A percentile compares a stretch with the other conserved stretches of the same genome.
Evolutionary conservation across 208 protist species (phyloP).

Genomic region (Leishmania arabica): DNA sequence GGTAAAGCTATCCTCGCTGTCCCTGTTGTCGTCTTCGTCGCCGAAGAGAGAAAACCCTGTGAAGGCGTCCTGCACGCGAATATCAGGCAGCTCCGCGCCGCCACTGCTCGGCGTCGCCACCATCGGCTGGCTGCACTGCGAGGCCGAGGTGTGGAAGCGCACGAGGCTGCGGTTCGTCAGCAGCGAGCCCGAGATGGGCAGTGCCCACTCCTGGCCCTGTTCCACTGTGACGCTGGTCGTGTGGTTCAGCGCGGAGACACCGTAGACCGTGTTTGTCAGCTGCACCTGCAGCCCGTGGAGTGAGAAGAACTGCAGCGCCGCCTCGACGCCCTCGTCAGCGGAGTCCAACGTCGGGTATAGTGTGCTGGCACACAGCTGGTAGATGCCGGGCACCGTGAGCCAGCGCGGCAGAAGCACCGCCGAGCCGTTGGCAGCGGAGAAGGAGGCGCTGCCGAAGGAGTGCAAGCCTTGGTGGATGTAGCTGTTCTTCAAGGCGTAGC

Average conservation of each 20-base stretch:
- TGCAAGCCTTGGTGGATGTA: conserved; percentile 36
- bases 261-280: conserved; percentile 54
- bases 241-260: conserved; percentile 64
- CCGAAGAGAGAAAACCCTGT: conserved; percentile 40
- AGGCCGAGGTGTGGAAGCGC: conserved; percentile 44
- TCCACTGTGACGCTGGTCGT: conserved; percentile 58
- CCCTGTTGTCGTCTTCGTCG: background rate
- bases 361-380: conserved; percentile 65
- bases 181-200: conserved; percentile 60
- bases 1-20: conserved; percentile 7
- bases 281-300: conserved; percentile 47
- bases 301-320: conserved; percentile 61
- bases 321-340: conserved; percentile 46
- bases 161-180: conserved; percentile 56
- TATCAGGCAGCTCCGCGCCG: conserved; percentile 28
- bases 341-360: conserved; percentile 41
- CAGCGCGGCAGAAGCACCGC: conserved; percentile 56
- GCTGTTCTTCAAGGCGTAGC: conserved; percentile 50
- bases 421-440: conserved; percentile 53
- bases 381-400: conserved; percentile 44
- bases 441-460: conserved; percentile 40
- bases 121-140: conserved; percentile 42
- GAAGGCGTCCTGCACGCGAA: conserved; percentile 48
- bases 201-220: conserved; percentile 70
- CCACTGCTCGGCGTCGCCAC: conserved; percentile 6